Evolutionary conservation across 2,329 filamentous ascomycete species (phyloP), one percentile per base, ranked within the genome.

Genomic region (Hypocrella siamensis): DNA sequence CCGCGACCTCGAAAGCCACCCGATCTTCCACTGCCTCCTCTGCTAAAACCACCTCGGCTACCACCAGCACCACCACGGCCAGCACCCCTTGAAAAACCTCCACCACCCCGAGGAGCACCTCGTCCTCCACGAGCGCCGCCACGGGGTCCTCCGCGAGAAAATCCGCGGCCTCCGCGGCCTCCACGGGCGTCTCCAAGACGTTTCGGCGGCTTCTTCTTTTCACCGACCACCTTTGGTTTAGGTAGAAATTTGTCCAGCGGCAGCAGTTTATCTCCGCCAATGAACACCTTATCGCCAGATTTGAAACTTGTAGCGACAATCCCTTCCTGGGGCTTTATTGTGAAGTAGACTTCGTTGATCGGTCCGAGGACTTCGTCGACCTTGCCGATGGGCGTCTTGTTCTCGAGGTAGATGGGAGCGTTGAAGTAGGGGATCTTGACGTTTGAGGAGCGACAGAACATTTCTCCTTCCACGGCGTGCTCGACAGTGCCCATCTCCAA

Each of bases 351-450:
- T 60, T 94, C 80, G 69, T 93, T 96, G 60, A 98, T 82, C 41
- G 90, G 88, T 35, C 90, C 90, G 45, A 98, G 78, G 44, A 98
- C 81, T 64, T 98, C 90, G 63, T 98, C 90, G 53, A 98, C 81
- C 63, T 96, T 96, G 57, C 90, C 90, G 56, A 98, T 75, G 39
- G 80, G 67, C 28, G 81, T 88, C 79, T 96, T 98, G 69, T 96
- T 98, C 70, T 96, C 88, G 49, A 96, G 79, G 65, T 90, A 98
- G 58, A 98, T 93, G 45, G 85, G 85, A 39, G 90, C 90, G 67
- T 94, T 96, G 78, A 98, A 98, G 66, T 93, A 93, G 39, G 90
- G 90, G 42, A 98, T 79, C 64, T 96, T 96, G 47, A 79, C 66
- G 67, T 94, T 96, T 60, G 80, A 79, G 45, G 82, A 92, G 60